Base-by-base conservation (phyloP, 1,284 basidiomycete genomes). In the Trichosporon sp. region DNA sequence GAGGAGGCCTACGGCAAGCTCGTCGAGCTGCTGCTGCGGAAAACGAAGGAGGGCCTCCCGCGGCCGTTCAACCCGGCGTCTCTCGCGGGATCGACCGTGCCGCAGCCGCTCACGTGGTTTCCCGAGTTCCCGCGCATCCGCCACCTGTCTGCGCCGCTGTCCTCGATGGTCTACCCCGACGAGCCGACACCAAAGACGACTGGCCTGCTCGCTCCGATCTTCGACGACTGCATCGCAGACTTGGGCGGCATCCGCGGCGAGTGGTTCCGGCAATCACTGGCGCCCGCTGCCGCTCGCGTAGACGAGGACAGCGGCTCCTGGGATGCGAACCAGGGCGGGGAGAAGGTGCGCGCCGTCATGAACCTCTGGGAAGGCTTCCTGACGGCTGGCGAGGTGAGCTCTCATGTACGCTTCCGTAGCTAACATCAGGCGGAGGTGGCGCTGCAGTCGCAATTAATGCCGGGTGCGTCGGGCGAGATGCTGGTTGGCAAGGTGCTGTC, bases 341-440 rank as follows among this genome's bases (percentile, higher is more conserved):
- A 77, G 25, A 81, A 82, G 67, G 78, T 80, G 7, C 73, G 72
- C 23, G 71, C 74, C 11, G 44, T 80, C 18, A 66, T 73, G 13
- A 69, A 66, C 15, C 56, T 80, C 23, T 78, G 79, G 74, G 79
- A 83, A 21, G 75, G 75, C 4, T 62, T 80, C 64, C 66, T 80
- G 35, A 72, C 75, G 18, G 65, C 79, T 6, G 69, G 74, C 34
- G 80, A 82, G 76, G 81, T 81, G 66, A 72, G 79, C 70, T 9
- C n/a, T n/a, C n/a, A n/a, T n/a, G n/a, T n/a, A n/a, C n/a, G n/a
- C n/a, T n/a, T n/a, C n/a, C n/a, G n/a, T 8, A n/a, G 62, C 65
- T 69, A 53, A 72, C 62, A 27, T 7, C 68, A 83, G 79, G 76
- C 79, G n/a, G 82, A 83, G 65, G 76, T 77, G 2, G 70, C 78